phyloP scores from a whole-genome alignment of 1,139 yeast genomes.

The Hyphopichia pseudoburtonii region DNA sequence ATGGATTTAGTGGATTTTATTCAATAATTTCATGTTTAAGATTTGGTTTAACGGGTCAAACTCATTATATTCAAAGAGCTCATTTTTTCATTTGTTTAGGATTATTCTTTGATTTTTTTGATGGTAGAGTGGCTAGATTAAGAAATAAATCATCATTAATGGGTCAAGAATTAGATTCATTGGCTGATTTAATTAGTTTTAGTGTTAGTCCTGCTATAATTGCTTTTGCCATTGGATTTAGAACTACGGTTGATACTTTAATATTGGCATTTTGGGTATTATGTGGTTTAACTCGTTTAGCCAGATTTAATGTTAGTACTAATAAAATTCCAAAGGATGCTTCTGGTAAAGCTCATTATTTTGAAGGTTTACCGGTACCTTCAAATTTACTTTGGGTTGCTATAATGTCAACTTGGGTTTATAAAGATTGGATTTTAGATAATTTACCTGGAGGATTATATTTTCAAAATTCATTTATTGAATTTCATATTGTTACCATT shows the following conservation, averaged over 20 bases:
- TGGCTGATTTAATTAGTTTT: constrained; percentile 90
- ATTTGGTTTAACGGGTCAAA: constrained; percentile 65
- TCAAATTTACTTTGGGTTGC: constrained; percentile 75
- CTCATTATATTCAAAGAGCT: constrained; percentile 82
- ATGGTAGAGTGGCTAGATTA: constrained; percentile 94
- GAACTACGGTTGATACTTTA: constrained; percentile 76
- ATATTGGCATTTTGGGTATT: constrained; percentile 81
- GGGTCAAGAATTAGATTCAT: constrained; percentile 96
- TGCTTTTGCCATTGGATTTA: constrained; percentile 89
- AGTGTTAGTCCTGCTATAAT: constrained; percentile 93
- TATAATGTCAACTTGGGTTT: constrained; percentile 66
- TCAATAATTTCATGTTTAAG: constrained; percentile 84
- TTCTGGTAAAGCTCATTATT: constrained; percentile 74
- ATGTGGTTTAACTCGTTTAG: constrained; percentile 91
- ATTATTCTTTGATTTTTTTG: constrained; percentile 90
- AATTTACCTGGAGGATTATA: constrained; percentile 67
- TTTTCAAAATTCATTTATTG: constrained; percentile 56
- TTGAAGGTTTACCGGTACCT: constrained; percentile 97
- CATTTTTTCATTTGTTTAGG: constrained; percentile 87
- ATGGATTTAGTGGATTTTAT: constrained; percentile 88
- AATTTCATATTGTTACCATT: constrained; percentile 69
- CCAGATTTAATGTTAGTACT: constrained; percentile 92
- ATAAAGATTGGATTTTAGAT: constrained; percentile 44
- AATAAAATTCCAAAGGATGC: constrained; percentile 88
- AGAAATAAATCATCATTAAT: constrained; percentile 88